Percentiles rank a stretch among this genome's conserved stretches.
Conservation (phyloP, 164 flowering plant genomes). For the Buxus sempervirens region DNA sequence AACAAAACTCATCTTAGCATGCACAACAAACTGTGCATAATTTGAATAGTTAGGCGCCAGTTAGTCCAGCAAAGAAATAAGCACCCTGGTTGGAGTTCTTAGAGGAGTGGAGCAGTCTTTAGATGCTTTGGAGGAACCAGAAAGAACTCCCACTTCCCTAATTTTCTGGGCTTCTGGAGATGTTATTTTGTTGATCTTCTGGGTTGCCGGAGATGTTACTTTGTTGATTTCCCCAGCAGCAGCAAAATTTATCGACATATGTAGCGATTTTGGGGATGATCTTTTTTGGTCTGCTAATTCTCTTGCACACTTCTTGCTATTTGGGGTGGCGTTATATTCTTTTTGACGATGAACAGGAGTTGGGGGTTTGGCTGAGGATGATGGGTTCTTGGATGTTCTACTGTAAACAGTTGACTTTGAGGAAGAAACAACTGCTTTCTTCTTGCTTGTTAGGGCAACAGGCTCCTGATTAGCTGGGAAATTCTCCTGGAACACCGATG, state of each 20-base stretch:
- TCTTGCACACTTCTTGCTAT: slow-evolving; percentile 21
- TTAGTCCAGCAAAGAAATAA: not conserved
- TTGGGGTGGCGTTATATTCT: slow-evolving; percentile 27
- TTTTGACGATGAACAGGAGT: slow-evolving; percentile 22
- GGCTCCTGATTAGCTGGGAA: slow-evolving; percentile 17
- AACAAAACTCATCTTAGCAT: slow-evolving; percentile 12
- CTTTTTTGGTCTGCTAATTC: slow-evolving; percentile 28
- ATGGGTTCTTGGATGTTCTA: slow-evolving; percentile 30
- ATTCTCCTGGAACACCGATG: slow-evolving; percentile 31
- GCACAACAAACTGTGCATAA: not conserved
- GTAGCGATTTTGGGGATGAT: slow-evolving; percentile 43
- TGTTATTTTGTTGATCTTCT: slow-evolving; percentile 27
- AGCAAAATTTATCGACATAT: slow-evolving; percentile 56
- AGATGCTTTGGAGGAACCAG: slow-evolving; percentile 22
- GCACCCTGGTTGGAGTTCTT: slow-evolving; percentile 34
- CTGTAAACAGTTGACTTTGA: slow-evolving; percentile 23
- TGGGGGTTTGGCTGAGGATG: slow-evolving; percentile 25
- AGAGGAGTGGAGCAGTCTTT: slow-evolving; percentile 24
- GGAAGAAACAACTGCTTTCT: slow-evolving; percentile 23
- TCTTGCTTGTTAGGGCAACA: slow-evolving; percentile 22
- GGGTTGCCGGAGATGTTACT: slow-evolving; percentile 13
- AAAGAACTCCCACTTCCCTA: slow-evolving; percentile 19
- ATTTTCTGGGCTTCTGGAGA: slow-evolving; percentile 26
- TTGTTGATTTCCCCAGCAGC: not conserved
- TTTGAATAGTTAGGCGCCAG: not conserved